Percentiles rank a stretch among this genome's conserved stretches.
Conservation (phyloP, 2,329 filamentous ascomycete species). For the Penicillium sp. region DNA sequence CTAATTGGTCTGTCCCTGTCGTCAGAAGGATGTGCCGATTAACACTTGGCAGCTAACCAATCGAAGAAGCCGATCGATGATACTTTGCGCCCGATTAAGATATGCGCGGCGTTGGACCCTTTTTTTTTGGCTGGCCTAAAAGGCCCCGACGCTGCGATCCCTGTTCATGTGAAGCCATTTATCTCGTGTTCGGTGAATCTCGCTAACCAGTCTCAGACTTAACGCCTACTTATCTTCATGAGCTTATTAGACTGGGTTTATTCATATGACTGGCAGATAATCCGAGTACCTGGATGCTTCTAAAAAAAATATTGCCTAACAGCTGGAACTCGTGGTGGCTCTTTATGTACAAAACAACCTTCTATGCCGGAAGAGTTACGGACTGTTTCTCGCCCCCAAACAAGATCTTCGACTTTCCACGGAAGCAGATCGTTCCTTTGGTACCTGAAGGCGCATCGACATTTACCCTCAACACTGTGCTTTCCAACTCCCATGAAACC, state of each 20-base stretch:
- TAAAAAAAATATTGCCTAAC: too few relatives aligned
- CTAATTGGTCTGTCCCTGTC: background rate
- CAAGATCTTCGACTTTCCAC: background rate
- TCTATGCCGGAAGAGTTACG: background rate
- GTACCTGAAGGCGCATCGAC: background rate
- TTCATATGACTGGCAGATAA: too few relatives aligned
- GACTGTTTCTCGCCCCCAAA: background rate
- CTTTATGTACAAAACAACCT: background rate
- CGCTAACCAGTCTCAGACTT: too few relatives aligned
- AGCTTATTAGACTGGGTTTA: background rate
- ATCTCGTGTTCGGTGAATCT: too few relatives aligned
- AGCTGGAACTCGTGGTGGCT: background rate
- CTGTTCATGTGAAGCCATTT: background rate
- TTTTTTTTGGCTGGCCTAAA: background rate
- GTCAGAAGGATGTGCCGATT: background rate
- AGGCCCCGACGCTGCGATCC: background rate
- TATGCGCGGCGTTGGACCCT: background rate
- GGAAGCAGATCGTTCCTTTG: background rate
- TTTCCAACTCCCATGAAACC: conserved; percentile 2
- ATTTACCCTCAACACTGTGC: background rate
- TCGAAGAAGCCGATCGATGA: background rate
- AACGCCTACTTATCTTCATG: background rate
- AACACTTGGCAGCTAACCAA: background rate
- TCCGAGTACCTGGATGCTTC: too few relatives aligned
- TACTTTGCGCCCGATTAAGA: background rate